Percentiles rank a stretch among this genome's conserved stretches.
phyloP scores from a whole-genome alignment of 495 filamentous ascomycete genomes.

The Penicillium paradoxum region DNA sequence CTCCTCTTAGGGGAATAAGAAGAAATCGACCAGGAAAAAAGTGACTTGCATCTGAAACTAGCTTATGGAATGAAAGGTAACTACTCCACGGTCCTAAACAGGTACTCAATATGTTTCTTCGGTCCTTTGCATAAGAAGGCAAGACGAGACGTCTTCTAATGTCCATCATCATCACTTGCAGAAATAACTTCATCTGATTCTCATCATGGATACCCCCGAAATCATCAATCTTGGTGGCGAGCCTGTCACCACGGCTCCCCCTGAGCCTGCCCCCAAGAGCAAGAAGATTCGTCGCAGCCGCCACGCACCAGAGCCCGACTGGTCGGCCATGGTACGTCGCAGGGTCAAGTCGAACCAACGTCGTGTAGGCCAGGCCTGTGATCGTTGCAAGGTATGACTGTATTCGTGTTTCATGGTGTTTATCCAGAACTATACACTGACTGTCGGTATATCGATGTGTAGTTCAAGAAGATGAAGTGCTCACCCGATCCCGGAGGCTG shows the following conservation, averaged over 20 bases:
- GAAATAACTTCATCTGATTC: background rate
- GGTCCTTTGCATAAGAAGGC: constrained; percentile 3
- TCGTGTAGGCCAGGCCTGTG: constrained; percentile 69
- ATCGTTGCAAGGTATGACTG: constrained; percentile 74
- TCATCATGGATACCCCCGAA: background rate
- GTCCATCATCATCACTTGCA: background rate
- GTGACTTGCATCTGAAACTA: background rate
- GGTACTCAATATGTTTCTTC: background rate
- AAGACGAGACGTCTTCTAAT: background rate
- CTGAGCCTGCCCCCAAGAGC: background rate
- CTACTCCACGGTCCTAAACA: background rate
- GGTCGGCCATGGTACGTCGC: constrained; percentile 5
- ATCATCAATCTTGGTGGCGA: background rate
- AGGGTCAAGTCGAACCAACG: background rate
- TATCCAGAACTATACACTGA: background rate
- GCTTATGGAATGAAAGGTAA: background rate
- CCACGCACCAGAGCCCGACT: constrained; percentile 9
- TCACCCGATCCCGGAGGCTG: constrained; percentile 70
- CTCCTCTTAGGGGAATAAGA: background rate
- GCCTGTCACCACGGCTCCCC: background rate
- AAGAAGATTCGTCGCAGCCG: constrained; percentile 9
- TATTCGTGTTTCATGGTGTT: background rate
- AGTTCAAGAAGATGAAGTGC: constrained; percentile 83
- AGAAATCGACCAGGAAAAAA: background rate
- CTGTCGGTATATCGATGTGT: background rate